Evolutionary conservation across 768 basidiomycete species (phyloP).

Genomic region (Tubosaeta sp.): DNA sequence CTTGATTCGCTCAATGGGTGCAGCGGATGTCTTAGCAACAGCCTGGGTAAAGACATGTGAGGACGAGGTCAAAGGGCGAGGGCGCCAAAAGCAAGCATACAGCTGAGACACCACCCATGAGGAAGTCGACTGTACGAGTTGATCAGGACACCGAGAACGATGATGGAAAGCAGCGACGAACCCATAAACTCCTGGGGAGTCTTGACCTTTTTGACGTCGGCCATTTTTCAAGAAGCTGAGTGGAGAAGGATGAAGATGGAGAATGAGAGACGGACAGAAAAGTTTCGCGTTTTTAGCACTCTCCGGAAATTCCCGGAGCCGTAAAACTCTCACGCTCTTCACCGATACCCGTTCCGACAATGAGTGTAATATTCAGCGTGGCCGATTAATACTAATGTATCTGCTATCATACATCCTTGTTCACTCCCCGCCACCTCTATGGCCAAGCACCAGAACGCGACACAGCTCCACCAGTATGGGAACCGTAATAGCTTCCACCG

Average conservation of each 20-base stretch:
- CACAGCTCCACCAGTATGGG: constrained; percentile 18
- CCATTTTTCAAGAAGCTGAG: constrained; percentile 67
- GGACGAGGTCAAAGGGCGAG: background rate
- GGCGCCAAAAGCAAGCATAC: constrained; percentile 40
- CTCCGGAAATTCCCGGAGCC: constrained; percentile 30
- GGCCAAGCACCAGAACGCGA: constrained; percentile 27
- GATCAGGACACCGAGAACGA: constrained; percentile 8
- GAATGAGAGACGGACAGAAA: constrained; percentile 43
- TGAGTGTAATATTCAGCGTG: background rate
- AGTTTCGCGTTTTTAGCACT: constrained; percentile 43
- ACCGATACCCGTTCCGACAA: constrained; percentile 10
- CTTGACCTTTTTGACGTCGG: constrained; percentile 82
- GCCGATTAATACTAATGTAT: constrained; percentile 2
- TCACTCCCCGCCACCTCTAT: constrained; percentile 12
- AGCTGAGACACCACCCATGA: constrained; percentile 95
- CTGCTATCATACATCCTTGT: constrained; percentile 14
- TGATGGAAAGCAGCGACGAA: constrained; percentile 24
- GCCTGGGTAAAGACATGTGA: constrained; percentile 52
- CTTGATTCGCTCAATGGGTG: constrained; percentile 99
- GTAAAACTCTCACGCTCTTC: constrained; percentile 24
- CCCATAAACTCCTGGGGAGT: constrained; percentile 87
- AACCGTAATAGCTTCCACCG: constrained; percentile 20
- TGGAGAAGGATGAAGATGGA: constrained; percentile 42
- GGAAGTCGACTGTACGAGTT: constrained; percentile 67
- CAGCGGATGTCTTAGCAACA: constrained; percentile 97